Evolutionary conservation across 805 yeast genomes (phyloP).

Genomic region (Saturnispora halmiae): DNA sequence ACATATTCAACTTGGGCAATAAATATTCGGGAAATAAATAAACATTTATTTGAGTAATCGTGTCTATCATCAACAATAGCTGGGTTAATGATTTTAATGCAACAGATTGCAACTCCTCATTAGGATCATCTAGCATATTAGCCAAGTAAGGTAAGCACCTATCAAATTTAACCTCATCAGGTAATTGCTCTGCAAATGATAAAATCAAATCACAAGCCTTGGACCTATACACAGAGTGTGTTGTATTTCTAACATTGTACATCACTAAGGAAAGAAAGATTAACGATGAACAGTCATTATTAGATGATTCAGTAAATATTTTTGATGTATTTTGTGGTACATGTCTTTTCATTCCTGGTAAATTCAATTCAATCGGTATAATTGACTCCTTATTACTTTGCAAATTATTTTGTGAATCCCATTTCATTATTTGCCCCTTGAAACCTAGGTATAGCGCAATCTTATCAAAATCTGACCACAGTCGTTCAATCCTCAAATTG

Average conservation of each 20-base stretch:
- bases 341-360: slow-evolving; percentile 47
- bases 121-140: slow-evolving; percentile 58
- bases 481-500: slow-evolving; percentile 48
- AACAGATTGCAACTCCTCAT: slow-evolving; percentile 54
- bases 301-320: slow-evolving; percentile 17
- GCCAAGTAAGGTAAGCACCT: slow-evolving; percentile 75
- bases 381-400: slow-evolving; percentile 15
- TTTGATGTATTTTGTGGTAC: slow-evolving; percentile 31
- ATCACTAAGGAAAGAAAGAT: slow-evolving; percentile 50
- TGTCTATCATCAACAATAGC: slow-evolving; percentile 51
- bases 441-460: slow-evolving; percentile 36
- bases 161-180: slow-evolving; percentile 81
- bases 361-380: slow-evolving; percentile 36
- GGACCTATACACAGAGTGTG: slow-evolving; percentile 48
- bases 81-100: slow-evolving; percentile 63
- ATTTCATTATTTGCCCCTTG: slow-evolving; percentile 19
- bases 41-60: slow-evolving; percentile 65
- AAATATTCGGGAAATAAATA: slow-evolving; percentile 75
- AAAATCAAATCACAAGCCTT: slow-evolving; percentile 70
- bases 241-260: slow-evolving; percentile 52
- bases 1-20: slow-evolving; percentile 53
- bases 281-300: slow-evolving; percentile 40
- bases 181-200: slow-evolving; percentile 64
- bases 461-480: slow-evolving; percentile 51
- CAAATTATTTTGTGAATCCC: slow-evolving; percentile 10